Base-by-base conservation (phyloP, 2,329 filamentous ascomycete species). In the Alternaria dauci region DNA sequence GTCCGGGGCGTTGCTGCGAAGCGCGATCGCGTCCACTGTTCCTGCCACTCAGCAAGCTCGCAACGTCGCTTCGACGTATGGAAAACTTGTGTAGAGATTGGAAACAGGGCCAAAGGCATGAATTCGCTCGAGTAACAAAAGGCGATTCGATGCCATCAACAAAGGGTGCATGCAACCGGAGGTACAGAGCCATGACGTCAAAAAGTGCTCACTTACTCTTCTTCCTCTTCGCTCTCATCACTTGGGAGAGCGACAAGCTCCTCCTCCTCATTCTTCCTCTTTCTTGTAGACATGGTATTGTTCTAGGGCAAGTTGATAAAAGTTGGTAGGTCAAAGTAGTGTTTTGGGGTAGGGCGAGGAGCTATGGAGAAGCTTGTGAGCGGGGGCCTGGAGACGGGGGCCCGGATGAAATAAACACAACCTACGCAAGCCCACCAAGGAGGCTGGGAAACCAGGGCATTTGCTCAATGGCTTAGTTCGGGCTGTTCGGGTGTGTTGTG, bases 201-300 rank as follows among this genome's bases (percentile, higher is more conserved):
- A 77, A 67, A 67, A 62, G 60, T 48, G 64, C 41, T 59, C 62
- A 78, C 77, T 78, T 71, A 79, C 77, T 79, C 80, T 75, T 79
- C 80, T 77, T 81, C 80, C 61, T 78, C 75, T 59, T 81, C 79
- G 55, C 77, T 77, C 60, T 80, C 80, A 53, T 79, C 77, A 58
- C 78, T 79, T 5, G 80, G 80, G 28, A 82, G 78, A 43, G 79
- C 79, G 55, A 78, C 74, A 57, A 82, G 78, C 76, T 82, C 80
- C 67, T 80, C 79, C 63, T 79, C 76, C 54, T 80, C 77, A 48
- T 80, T 77, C 76, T 81, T 81, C 65, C 79, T 77, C 71, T 81
- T 81, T 68, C 80, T 79, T 51, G 79, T 81, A 42, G 79, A 78
- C 80, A 81, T 60, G 16, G 18, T 36, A 20, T 25, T 12, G 25